These are phyloP conservation scores for Aureobasidium sp. DNA, from an alignment of 2,329 filamentous ascomycete species.

Conservation along the genomic window DNA sequence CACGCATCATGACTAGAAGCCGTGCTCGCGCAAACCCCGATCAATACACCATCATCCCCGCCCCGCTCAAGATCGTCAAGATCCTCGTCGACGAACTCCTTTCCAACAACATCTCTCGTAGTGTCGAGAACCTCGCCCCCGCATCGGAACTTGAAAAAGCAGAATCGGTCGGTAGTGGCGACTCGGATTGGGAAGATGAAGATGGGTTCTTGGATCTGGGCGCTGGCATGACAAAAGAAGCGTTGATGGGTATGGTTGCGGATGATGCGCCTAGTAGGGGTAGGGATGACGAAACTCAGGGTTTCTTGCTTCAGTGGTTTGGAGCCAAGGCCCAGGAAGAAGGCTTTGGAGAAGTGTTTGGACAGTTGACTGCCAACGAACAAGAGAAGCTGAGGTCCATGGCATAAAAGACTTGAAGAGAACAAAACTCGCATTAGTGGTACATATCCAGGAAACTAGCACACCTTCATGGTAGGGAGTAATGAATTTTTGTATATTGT, in stretches of 20 bases:
- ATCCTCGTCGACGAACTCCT: slow-evolving; percentile 86
- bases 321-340: slow-evolving; percentile 43
- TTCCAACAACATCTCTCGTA: slow-evolving; percentile 51
- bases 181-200: slow-evolving; percentile 68
- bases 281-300: slow-evolving; percentile 83
- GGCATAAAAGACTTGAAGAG: neutral
- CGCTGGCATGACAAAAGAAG: slow-evolving; percentile 44
- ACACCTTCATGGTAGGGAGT: too few relatives aligned
- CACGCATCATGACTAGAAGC: slow-evolving; percentile 88
- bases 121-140: slow-evolving; percentile 39
- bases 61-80: slow-evolving; percentile 91
- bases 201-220: slow-evolving; percentile 67
- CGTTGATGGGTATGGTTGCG: slow-evolving; percentile 70
- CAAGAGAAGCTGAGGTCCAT: slow-evolving; percentile 40
- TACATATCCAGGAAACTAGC: neutral
- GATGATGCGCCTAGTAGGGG: slow-evolving; percentile 43
- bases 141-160: slow-evolving; percentile 55
- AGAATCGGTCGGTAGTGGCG: slow-evolving; percentile 64
- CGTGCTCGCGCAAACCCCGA: slow-evolving; percentile 84
- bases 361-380: slow-evolving; percentile 45
- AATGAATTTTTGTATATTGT: too few relatives aligned
- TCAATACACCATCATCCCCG: slow-evolving; percentile 77
- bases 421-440: neutral
- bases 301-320: slow-evolving; percentile 78
- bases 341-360: slow-evolving; percentile 48